Conservation (phyloP, 208 protist genomes). For the Leishmania mexicana region DNA sequence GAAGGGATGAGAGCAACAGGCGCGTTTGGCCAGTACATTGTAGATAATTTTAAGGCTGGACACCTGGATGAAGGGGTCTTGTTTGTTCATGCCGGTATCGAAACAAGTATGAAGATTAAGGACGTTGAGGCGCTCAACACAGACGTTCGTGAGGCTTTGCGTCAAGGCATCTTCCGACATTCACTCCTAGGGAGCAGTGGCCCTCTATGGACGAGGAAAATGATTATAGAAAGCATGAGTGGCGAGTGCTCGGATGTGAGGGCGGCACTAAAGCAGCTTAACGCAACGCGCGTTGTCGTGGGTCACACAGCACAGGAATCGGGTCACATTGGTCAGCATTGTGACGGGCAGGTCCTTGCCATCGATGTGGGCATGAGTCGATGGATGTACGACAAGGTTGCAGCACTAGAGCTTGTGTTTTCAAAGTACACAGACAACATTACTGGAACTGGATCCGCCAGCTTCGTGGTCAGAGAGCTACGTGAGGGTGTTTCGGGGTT, state of each 20-base stretch:
- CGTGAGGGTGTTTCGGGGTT: slow-evolving; percentile 5
- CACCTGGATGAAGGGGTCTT: slow-evolving; percentile 50
- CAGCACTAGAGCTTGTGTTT: slow-evolving; percentile 59
- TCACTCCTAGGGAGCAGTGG: slow-evolving; percentile 49
- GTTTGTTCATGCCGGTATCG: slow-evolving; percentile 80
- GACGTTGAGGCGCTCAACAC: slow-evolving; percentile 45
- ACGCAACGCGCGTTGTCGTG: slow-evolving; percentile 64
- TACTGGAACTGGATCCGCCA: slow-evolving; percentile 10
- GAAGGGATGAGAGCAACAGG: slow-evolving; percentile 48
- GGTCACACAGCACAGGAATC: slow-evolving; percentile 71
- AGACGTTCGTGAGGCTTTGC: slow-evolving; percentile 41
- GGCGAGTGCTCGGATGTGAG: slow-evolving; percentile 47
- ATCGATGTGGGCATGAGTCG: slow-evolving; percentile 76
- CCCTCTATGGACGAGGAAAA: slow-evolving; percentile 72
- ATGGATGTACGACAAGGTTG: slow-evolving; percentile 76
- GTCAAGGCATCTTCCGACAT: slow-evolving; percentile 33
- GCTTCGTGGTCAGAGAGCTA: slow-evolving; percentile 39
- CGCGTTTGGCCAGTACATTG: slow-evolving; percentile 61
- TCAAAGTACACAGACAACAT: slow-evolving; percentile 26
- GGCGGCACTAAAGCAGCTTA: slow-evolving; percentile 33
- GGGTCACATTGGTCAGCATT: slow-evolving; percentile 64
- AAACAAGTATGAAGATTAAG: slow-evolving; percentile 30
- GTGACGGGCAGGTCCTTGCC: slow-evolving; percentile 58
- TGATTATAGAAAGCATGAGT: slow-evolving; percentile 63
- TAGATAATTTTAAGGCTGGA: slow-evolving; percentile 61